Base-by-base conservation (phyloP, 2,329 filamentous ascomycete species). In the Fusarium sp. region DNA sequence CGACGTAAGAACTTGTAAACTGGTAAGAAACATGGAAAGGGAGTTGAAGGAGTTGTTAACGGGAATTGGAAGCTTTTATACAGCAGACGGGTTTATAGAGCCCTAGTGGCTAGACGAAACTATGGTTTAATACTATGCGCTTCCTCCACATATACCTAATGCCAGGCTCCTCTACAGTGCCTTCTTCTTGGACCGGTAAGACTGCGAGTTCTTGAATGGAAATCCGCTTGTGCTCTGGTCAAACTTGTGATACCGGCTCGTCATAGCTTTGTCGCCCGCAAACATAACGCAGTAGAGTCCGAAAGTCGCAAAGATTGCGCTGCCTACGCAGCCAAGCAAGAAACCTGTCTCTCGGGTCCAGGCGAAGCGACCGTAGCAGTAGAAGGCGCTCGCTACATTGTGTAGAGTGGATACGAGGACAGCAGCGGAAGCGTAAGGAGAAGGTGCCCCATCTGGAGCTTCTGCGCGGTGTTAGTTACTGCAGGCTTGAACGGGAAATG, bases 281-380 rank as follows among this genome's bases (percentile, higher is more conserved):
- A 81, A 81, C 77, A 81, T 74, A 60, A 80, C 72, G 58, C 77
- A 75, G 71, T 76, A 71, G 42, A 77, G 41, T 56, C 77, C 93
- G 46, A 92, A 81, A 4, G 84, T 82, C 3, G 88, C 88, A 63
- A 94, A 80, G 37, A 81, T 72, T 10, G 84, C 82, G 69, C 85
- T 90, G 21, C 85, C 88, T 3, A 86, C 72, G 68, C 88, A 85
- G 0, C 89, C 91, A 7, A 92, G 77, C 2, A 86, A 80, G 75
- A 90, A 92, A 1, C 85, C 87, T 13, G 86, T 82, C 73, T 89
- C 85, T 8, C 83, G 82, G 78, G 81, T 82, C 55, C 82, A 80
- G n/a, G 85, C 84, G 80, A 89, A 93, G 77, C 89, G 86, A 50
- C 85, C 84, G 80, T 94, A 96, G 75, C 87, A 85, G 78, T 92